Evolutionary conservation across 371 early-diverging fungal species (phyloP).

Genomic region (Basidiobolus meristosporus): DNA sequence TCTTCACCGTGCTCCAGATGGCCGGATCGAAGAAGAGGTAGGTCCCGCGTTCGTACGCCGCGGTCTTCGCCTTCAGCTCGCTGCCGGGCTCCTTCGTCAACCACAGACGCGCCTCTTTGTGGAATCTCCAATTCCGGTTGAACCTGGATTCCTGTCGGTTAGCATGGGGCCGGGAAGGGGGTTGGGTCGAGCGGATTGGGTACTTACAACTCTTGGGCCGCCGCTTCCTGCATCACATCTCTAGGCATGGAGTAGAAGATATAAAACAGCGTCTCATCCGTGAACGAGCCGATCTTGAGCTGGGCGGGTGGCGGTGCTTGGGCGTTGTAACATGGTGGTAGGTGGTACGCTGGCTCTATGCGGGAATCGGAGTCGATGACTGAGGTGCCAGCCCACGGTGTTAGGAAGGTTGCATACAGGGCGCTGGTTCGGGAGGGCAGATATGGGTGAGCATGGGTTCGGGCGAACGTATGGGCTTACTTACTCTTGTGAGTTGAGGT

Average conservation of each 20-base stretch:
- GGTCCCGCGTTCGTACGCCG: slow-evolving; percentile 47
- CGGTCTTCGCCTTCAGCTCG: slow-evolving; percentile 16
- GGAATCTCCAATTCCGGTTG: slow-evolving; percentile 78
- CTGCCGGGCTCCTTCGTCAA: slow-evolving; percentile 34
- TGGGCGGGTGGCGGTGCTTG: slow-evolving; percentile 50
- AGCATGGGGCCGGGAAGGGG: too few relatives aligned
- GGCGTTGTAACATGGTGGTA: slow-evolving; percentile 53
- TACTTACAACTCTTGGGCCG: slow-evolving; percentile 72
- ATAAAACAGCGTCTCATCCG: slow-evolving; percentile 88
- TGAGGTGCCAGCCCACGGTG: slow-evolving; percentile 55
- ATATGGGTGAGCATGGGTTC: neutral
- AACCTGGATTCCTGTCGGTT: slow-evolving; percentile 12
- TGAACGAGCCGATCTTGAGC: slow-evolving; percentile 38
- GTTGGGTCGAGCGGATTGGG: too few relatives aligned
- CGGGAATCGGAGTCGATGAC: slow-evolving; percentile 8
- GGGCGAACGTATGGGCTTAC: slow-evolving; percentile 5
- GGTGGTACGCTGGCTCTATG: slow-evolving; percentile 51
- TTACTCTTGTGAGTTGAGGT: slow-evolving; percentile 48
- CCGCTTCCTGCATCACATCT: slow-evolving; percentile 72
- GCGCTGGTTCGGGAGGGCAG: slow-evolving; percentile 12
- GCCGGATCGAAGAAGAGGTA: slow-evolving; percentile 74
- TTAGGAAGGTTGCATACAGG: slow-evolving; percentile 61
- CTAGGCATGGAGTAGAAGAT: slow-evolving; percentile 84
- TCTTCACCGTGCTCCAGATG: slow-evolving; percentile 60
- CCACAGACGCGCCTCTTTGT: slow-evolving; percentile 76